Percentiles rank a stretch among this genome's conserved stretches.
Conservation (phyloP, 2,329 filamentous ascomycete species). For the Ophiocordyceps unilateralis region DNA sequence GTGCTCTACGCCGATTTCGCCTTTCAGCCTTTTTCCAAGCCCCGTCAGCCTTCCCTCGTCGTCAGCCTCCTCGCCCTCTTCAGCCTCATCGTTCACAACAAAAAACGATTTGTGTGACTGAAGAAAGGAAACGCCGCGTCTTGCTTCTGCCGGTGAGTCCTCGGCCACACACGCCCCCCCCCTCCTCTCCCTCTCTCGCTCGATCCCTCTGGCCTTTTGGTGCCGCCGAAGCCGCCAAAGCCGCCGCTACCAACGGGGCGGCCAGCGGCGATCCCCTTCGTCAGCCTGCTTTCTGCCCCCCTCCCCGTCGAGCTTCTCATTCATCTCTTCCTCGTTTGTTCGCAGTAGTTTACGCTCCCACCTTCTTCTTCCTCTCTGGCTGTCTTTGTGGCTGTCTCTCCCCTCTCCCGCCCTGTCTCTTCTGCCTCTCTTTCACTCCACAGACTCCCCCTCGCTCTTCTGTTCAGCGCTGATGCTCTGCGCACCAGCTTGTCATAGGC, state of each 20-base stretch:
- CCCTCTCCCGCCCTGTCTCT: too few relatives aligned
- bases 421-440: too few relatives aligned
- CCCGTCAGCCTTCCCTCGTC: neutral
- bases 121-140: neutral
- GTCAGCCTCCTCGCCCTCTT: neutral
- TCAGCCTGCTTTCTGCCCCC: neutral
- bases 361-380: neutral
- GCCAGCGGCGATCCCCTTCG: neutral
- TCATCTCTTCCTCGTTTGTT: neutral
- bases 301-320: neutral
- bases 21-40: neutral
- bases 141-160: neutral
- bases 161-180: neutral
- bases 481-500: neutral
- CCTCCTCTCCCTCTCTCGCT: neutral
- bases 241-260: neutral
- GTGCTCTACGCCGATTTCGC: neutral
- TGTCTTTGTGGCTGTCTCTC: neutral
- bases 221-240: neutral
- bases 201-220: too few relatives aligned
- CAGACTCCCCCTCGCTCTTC: neutral
- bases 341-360: neutral
- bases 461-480: neutral
- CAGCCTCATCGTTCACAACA: neutral
- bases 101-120: neutral